phyloP scores from a whole-genome alignment of 2,329 filamentous ascomycete species.

The Alternaria alternata region DNA sequence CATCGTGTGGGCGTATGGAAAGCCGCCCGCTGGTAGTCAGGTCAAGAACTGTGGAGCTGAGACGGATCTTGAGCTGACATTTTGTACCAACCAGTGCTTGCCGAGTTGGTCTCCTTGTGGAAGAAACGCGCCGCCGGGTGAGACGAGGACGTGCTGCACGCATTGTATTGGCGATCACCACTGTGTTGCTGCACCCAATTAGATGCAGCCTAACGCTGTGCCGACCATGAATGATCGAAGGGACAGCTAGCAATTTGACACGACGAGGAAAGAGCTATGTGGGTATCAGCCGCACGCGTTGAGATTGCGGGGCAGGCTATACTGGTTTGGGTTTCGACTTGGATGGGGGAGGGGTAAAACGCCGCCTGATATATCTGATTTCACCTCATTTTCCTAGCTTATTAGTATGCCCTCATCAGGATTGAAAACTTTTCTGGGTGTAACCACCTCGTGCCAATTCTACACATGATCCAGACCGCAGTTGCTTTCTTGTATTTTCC shows the following conservation, averaged over 20 bases:
- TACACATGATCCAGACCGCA: background rate
- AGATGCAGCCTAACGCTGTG: background rate
- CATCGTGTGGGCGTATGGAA: conserved; percentile 38
- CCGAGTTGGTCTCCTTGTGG: conserved; percentile 42
- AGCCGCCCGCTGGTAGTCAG: conserved; percentile 34
- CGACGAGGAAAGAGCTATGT: background rate
- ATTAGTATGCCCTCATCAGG: background rate
- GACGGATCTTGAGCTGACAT: conserved; percentile 36
- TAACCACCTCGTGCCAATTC: background rate
- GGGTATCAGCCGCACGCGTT: background rate
- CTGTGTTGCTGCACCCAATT: conserved; percentile 32
- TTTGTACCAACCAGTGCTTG: conserved; percentile 41
- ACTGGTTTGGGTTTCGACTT: background rate
- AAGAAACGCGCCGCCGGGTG: conserved; percentile 27
- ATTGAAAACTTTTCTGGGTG: too few relatives aligned
- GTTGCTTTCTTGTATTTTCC: background rate
- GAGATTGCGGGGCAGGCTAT: background rate
- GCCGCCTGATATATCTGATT: background rate
- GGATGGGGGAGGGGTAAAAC: background rate
- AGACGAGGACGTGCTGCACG: conserved; percentile 35
- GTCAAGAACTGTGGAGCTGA: conserved; percentile 31
- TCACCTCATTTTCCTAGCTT: background rate
- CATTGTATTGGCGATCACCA: conserved; percentile 42
- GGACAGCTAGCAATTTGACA: background rate
- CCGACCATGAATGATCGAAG: background rate